These are phyloP conservation scores for Lyophyllum atratum DNA, from an alignment of 768 basidiomycete species.

Conservation along the genomic window DNA sequence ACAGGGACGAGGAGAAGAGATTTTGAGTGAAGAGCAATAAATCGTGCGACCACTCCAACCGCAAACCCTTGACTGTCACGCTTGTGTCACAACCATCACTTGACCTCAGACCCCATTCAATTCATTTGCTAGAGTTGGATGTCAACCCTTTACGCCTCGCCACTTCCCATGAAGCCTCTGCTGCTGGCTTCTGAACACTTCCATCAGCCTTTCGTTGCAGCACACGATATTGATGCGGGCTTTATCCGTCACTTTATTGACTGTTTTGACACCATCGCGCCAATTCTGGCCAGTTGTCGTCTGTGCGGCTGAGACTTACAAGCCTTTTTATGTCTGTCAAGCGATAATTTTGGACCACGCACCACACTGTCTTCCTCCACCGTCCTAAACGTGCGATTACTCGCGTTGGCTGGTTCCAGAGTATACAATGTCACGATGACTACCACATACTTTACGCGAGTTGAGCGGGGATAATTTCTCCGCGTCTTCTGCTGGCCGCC, in stretches of 20 bases:
- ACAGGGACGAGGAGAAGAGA: conserved; percentile 14
- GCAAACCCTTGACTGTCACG: conserved; percentile 13
- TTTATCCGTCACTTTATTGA: conserved; percentile 9
- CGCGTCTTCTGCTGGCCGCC: conserved; percentile 12
- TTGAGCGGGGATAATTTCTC: conserved; percentile 10
- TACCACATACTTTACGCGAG: not conserved
- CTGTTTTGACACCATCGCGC: not conserved
- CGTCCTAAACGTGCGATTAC: not conserved
- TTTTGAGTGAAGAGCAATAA: conserved; percentile 17
- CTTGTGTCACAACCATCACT: conserved; percentile 14
- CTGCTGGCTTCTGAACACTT: conserved; percentile 6
- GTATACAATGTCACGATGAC: not conserved
- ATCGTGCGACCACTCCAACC: conserved; percentile 16
- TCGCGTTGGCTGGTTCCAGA: not conserved
- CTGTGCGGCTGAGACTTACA: conserved; percentile 15
- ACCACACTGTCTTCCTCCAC: not conserved
- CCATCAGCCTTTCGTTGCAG: conserved; percentile 10
- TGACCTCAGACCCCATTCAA: conserved; percentile 10
- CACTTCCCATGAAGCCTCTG: conserved; percentile 7
- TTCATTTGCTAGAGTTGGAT: conserved; percentile 1
- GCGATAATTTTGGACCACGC: conserved; percentile 7
- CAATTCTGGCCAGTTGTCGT: not conserved
- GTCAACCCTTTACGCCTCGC: not conserved
- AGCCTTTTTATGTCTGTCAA: conserved; percentile 7
- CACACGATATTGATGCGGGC: conserved; percentile 11